phyloP scores from a whole-genome alignment of 345 rosid genomes.

The Reutealis trisperma region DNA sequence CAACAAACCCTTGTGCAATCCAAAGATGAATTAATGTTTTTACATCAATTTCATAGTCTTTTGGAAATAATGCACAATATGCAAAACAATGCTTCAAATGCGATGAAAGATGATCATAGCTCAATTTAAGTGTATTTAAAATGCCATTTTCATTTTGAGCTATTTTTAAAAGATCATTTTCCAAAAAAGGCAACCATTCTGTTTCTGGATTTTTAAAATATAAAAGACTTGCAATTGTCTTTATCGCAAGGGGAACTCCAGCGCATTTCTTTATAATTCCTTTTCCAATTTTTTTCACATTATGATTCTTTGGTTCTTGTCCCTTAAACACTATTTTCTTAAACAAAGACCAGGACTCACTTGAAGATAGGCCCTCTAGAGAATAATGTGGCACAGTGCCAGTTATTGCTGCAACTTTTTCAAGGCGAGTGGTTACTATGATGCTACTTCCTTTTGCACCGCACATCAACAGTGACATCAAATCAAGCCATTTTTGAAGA shows the following conservation, averaged over 20 bases:
- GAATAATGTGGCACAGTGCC: background rate
- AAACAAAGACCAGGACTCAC: background rate
- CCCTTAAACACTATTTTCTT: background rate
- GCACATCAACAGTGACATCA: background rate
- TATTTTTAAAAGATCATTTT: background rate
- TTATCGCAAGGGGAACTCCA: constrained; percentile 31
- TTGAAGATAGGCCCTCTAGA: background rate
- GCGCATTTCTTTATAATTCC: constrained; percentile 16
- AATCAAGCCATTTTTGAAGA: background rate
- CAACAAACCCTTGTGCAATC: background rate
- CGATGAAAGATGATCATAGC: constrained; percentile 37
- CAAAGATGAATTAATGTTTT: constrained; percentile 19
- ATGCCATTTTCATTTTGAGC: constrained; percentile 1
- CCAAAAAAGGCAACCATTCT: background rate
- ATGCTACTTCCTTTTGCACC: constrained; percentile 16
- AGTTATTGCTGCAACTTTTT: background rate
- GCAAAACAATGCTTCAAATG: constrained; percentile 42
- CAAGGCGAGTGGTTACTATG: background rate
- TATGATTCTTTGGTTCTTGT: background rate
- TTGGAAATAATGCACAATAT: constrained; percentile 38
- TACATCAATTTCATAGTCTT: constrained; percentile 20
- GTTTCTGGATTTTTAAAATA: background rate
- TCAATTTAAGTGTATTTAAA: constrained; percentile 25
- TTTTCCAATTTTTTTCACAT: constrained; percentile 7
- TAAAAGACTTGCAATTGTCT: constrained; percentile 23